These are phyloP conservation scores for Symbiotaphrina buchneri DNA, from an alignment of 495 filamentous ascomycete genomes.

Conservation along the genomic window DNA sequence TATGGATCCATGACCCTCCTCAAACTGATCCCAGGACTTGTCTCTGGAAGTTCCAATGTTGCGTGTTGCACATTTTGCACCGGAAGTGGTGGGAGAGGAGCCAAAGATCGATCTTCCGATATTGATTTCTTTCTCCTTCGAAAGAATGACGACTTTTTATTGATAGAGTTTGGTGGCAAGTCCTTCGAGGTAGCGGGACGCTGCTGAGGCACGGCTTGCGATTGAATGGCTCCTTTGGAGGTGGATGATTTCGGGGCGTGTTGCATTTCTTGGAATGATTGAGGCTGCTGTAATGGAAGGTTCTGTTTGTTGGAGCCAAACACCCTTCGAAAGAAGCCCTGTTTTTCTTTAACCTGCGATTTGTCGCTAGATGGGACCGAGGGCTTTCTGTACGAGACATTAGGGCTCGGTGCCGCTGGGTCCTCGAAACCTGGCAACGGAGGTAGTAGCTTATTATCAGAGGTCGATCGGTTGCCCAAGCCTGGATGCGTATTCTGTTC, in stretches of 20 bases:
- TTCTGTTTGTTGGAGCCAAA: slow-evolving; percentile 42
- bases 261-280: no score
- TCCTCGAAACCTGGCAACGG: slow-evolving; percentile 14
- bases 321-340: slow-evolving; percentile 80
- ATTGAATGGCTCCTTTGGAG: no score
- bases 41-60: slow-evolving; percentile 10
- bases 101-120: slow-evolving; percentile 27
- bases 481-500: no score
- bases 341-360: slow-evolving; percentile 34
- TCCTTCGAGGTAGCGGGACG: no score
- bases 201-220: no score
- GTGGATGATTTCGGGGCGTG: no score
- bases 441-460: slow-evolving; percentile 11
- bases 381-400: slow-evolving; percentile 26
- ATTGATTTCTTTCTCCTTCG: slow-evolving; percentile 76
- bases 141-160: slow-evolving; percentile 88
- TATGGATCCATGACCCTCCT: slow-evolving; percentile 83
- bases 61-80: slow-evolving; percentile 12
- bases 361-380: slow-evolving; percentile 14
- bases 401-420: slow-evolving; percentile 25
- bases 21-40: slow-evolving; percentile 56
- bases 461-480: slow-evolving; percentile 8
- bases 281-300: no score
- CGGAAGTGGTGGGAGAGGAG: slow-evolving; percentile 20
- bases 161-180: no score